phyloP scores from a whole-genome alignment of 352 stramenopile genomes.

The Lagenidium giganteum region DNA sequence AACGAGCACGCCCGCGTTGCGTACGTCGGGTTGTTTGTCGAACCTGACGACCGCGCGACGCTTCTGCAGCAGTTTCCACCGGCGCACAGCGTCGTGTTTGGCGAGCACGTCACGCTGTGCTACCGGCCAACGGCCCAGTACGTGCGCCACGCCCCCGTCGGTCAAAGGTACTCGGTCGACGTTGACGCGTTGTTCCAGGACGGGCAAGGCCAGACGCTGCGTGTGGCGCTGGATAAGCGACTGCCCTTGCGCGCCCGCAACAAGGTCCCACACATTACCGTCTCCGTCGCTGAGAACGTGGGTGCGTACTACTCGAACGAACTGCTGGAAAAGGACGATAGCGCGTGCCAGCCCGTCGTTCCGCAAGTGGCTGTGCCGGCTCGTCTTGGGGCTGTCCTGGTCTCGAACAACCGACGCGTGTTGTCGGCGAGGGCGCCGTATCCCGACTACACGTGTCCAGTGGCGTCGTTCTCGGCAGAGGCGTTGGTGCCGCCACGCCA shows the following conservation, averaged over 20 bases:
- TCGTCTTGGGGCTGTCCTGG: too few species aligned
- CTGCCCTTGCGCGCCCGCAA: slow-evolving; percentile 38
- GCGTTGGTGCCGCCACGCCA: too few species aligned
- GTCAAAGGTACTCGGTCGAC: slow-evolving; percentile 25
- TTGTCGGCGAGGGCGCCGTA: too few species aligned
- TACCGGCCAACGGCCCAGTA: slow-evolving; percentile 57
- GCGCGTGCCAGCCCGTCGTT: too few species aligned
- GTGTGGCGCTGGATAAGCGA: slow-evolving; percentile 33
- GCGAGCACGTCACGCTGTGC: slow-evolving; percentile 65
- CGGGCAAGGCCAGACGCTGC: slow-evolving; percentile 31
- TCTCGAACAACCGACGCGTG: too few species aligned
- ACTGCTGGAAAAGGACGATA: slow-evolving; percentile 32
- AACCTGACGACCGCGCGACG: slow-evolving; percentile 19
- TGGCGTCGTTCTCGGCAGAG: too few species aligned
- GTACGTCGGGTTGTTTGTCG: slow-evolving; percentile 57
- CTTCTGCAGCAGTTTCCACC: slow-evolving; percentile 24
- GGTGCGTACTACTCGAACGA: slow-evolving; percentile 68
- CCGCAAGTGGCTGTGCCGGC: too few species aligned
- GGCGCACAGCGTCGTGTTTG: slow-evolving; percentile 31
- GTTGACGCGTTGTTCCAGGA: slow-evolving; percentile 40
- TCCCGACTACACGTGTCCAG: too few species aligned
- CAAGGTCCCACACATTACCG: slow-evolving; percentile 57
- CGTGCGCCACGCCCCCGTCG: slow-evolving; percentile 34
- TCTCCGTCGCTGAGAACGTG: slow-evolving; percentile 40
- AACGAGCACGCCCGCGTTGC: slow-evolving; percentile 26